Evolutionary conservation across 352 stramenopile species (phyloP).

Genomic region (Phytophthora vignae): DNA sequence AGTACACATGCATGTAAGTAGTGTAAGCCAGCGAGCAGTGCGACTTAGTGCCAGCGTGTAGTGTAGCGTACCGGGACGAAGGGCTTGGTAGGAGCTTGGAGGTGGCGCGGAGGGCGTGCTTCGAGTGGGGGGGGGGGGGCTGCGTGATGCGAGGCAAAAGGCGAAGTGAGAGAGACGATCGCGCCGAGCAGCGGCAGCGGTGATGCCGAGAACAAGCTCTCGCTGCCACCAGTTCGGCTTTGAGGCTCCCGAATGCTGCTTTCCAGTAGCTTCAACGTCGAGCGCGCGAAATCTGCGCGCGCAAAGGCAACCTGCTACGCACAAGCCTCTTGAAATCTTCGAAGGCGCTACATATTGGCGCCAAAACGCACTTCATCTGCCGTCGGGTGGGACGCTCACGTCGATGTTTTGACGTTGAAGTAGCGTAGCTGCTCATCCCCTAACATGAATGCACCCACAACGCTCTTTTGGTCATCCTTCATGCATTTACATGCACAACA

Average conservation of each 20-base stretch:
- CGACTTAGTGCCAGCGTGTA: not conserved
- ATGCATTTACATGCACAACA: no score
- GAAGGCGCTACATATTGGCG: not conserved
- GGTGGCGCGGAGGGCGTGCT: not conserved
- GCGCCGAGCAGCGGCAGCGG: no score
- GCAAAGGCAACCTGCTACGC: not conserved
- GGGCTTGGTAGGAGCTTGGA: not conserved
- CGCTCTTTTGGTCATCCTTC: no score
- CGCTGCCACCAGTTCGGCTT: not conserved
- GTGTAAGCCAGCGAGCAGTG: not conserved
- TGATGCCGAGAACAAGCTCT: no score
- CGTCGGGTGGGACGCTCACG: not conserved
- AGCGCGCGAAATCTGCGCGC: not conserved
- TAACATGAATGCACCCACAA: no score
- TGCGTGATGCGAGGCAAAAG: no score
- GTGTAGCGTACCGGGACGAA: not conserved
- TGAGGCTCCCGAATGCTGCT: not conserved
- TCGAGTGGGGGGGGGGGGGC: no score
- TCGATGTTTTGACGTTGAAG: no score
- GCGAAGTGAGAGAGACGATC: no score
- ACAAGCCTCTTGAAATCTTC: not conserved
- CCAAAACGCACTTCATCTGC: not conserved
- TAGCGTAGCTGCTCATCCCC: no score
- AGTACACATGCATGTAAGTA: no score
- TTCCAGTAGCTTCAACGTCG: no score